A percentile compares a stretch with the other conserved stretches of the same genome.
Evolutionary conservation across 805 yeast species (phyloP).

Genomic region (Candida coleopterorum): DNA sequence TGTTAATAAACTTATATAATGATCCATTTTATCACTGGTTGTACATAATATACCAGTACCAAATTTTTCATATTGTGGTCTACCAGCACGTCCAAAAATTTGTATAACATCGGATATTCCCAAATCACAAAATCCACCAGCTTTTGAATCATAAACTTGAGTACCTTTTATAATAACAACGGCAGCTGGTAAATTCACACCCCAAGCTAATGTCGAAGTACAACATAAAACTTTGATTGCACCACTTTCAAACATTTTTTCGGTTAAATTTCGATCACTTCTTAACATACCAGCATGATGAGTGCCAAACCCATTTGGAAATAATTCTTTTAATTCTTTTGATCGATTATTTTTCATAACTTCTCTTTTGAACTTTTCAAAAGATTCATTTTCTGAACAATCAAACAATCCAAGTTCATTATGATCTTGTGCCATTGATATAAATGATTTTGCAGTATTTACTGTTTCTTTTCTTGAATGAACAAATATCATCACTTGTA

Average conservation of each 20-base stretch:
- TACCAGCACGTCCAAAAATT: constrained; percentile 98
- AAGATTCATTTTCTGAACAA: constrained; percentile 40
- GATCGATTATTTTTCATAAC: constrained; percentile 63
- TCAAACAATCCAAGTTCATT: constrained; percentile 58
- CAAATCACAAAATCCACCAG: constrained; percentile 89
- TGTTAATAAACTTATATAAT: constrained; percentile 80
- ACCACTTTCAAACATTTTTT: constrained; percentile 80
- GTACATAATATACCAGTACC: constrained; percentile 95
- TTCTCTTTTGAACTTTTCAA: constrained; percentile 53
- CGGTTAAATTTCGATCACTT: constrained; percentile 83
- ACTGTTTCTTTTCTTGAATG: constrained; percentile 93
- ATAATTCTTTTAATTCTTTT: constrained; percentile 76
- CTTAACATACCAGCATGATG: constrained; percentile 98
- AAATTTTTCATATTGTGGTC: constrained; percentile 90
- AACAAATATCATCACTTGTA: constrained; percentile 95
- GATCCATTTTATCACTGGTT: constrained; percentile 73
- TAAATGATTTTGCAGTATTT: constrained; percentile 71
- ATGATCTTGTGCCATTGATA: constrained; percentile 58
- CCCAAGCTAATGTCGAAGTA: constrained; percentile 99
- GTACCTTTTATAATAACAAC: constrained; percentile 96
- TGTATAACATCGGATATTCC: constrained; percentile 97
- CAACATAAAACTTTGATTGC: constrained; percentile 86
- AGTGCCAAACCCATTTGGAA: constrained; percentile 78
- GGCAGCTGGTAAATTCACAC: constrained; percentile 97
- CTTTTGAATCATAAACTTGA: constrained; percentile 88